A percentile compares a stretch with the other conserved stretches of the same genome.
phyloP scores from a whole-genome alignment of 1,139 yeast species.

The Maudiozyma humilis region DNA sequence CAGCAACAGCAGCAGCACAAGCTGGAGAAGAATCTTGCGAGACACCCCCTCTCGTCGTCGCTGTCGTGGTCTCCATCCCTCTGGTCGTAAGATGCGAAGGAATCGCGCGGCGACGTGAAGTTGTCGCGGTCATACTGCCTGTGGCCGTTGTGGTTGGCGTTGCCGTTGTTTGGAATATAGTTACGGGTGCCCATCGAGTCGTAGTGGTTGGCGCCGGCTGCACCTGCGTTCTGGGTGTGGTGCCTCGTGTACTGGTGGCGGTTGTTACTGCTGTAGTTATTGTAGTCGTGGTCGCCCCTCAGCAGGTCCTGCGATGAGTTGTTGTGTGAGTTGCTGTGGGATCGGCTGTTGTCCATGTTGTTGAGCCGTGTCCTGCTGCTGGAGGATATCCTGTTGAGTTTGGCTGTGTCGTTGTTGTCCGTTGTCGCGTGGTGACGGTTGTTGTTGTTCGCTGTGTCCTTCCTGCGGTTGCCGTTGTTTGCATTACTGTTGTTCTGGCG shows the following conservation, averaged over 20 bases:
- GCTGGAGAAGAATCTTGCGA: background rate
- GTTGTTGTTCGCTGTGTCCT: background rate
- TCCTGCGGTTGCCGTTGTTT: no score
- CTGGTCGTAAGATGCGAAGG: background rate
- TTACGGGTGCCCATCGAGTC: slow-evolving; percentile 19
- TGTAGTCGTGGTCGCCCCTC: slow-evolving; percentile 1
- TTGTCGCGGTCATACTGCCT: slow-evolving; percentile 5
- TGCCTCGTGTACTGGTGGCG: slow-evolving; percentile 1
- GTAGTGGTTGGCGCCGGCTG: slow-evolving; percentile 5
- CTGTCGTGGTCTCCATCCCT: background rate
- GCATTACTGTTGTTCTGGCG: background rate
- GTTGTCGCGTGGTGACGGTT: slow-evolving; percentile 1
- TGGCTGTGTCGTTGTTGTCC: slow-evolving; percentile 3
- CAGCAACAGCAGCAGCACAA: slow-evolving; percentile 6
- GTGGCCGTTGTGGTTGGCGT: background rate
- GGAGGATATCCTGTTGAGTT: background rate
- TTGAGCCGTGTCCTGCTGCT: background rate
- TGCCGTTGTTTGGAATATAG: background rate
- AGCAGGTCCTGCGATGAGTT: slow-evolving; percentile 1
- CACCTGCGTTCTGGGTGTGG: background rate
- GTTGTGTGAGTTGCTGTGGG: background rate
- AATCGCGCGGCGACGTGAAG: slow-evolving; percentile 2
- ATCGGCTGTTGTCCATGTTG: background rate
- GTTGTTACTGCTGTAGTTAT: slow-evolving; percentile 10
- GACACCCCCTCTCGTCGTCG: background rate